These are phyloP conservation scores for Auriscalpium vulgare DNA, from an alignment of 768 basidiomycete species.

Conservation along the genomic window DNA sequence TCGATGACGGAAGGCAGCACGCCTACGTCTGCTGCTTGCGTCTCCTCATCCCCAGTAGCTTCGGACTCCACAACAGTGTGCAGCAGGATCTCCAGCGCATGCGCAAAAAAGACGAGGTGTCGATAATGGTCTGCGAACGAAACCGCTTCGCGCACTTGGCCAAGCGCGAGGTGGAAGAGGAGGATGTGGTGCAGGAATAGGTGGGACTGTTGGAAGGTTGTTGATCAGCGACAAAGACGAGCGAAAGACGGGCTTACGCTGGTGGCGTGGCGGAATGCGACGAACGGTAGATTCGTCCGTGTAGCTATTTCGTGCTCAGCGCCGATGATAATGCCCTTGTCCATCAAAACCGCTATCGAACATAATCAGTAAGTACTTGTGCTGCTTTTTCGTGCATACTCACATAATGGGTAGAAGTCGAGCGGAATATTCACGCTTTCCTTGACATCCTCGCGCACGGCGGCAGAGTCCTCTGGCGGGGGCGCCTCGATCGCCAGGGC, in stretches of 20 bases:
- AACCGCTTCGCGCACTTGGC: slow-evolving; percentile 68
- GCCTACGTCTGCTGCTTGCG: not conserved
- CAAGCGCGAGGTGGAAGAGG: slow-evolving; percentile 65
- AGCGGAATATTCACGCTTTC: slow-evolving; percentile 90
- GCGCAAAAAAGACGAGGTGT: slow-evolving; percentile 84
- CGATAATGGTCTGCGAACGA: slow-evolving; percentile 82
- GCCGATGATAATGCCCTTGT: slow-evolving; percentile 97
- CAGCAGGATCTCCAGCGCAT: slow-evolving; percentile 89
- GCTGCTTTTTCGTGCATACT: slow-evolving; percentile 15
- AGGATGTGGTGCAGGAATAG: slow-evolving; percentile 91
- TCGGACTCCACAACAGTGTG: slow-evolving; percentile 92
- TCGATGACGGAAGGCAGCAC: slow-evolving; percentile 68
- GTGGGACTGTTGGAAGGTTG: slow-evolving; percentile 55
- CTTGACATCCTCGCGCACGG: slow-evolving; percentile 53
- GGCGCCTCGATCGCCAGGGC: slow-evolving; percentile 79
- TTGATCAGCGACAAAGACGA: not conserved
- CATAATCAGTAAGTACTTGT: slow-evolving; percentile 5
- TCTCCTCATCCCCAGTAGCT: slow-evolving; percentile 23
- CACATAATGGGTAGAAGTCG: slow-evolving; percentile 95
- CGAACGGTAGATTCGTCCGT: slow-evolving; percentile 72
- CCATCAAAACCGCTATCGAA: slow-evolving; percentile 85
- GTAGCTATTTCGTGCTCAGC: slow-evolving; percentile 83
- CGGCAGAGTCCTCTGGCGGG: slow-evolving; percentile 18
- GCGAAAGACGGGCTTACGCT: slow-evolving; percentile 44
- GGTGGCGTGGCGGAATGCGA: slow-evolving; percentile 86